Evolutionary conservation across 352 stramenopile species (phyloP).

Genomic region (Phytophthora fragariaefolia): DNA sequence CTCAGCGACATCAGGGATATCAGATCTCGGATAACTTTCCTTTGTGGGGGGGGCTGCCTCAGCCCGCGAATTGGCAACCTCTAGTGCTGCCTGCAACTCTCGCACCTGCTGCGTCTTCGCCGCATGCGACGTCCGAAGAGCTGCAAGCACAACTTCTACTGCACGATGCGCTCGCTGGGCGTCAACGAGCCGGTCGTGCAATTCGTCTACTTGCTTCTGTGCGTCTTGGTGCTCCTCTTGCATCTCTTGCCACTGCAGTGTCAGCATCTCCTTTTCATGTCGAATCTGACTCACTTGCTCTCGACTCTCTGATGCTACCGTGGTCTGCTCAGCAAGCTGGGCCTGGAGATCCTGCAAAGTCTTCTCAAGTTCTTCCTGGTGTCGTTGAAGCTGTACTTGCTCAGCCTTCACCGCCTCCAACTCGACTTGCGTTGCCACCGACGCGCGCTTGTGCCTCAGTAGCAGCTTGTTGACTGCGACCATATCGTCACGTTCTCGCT

Average conservation of each 20-base stretch:
- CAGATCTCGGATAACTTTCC: not conserved
- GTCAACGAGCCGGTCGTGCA: constrained; percentile 61
- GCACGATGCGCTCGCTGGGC: constrained; percentile 43
- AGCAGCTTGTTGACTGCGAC: constrained; percentile 46
- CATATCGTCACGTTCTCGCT: constrained; percentile 48
- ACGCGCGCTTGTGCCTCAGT: constrained; percentile 39
- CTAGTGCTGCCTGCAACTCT: constrained; percentile 31
- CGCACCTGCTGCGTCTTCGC: constrained; percentile 37
- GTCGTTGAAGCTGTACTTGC: constrained; percentile 29
- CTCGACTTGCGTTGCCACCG: constrained; percentile 26
- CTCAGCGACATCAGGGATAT: not conserved
- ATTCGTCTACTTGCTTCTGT: constrained; percentile 55
- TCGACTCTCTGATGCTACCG: constrained; percentile 20
- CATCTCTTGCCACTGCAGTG: constrained; percentile 54
- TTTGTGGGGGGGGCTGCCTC: not conserved
- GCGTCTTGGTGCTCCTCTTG: constrained; percentile 59
- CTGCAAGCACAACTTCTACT: constrained; percentile 30
- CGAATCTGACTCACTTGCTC: constrained; percentile 41
- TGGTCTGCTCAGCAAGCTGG: constrained; percentile 37
- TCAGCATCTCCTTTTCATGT: constrained; percentile 50
- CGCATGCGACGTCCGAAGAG: constrained; percentile 28
- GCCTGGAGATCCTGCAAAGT: constrained; percentile 31
- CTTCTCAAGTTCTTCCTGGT: constrained; percentile 32
- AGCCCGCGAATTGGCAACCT: constrained; percentile 14
- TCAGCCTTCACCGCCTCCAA: constrained; percentile 31